These are phyloP conservation scores for Cordyceps farinosa DNA, from an alignment of 2,329 filamentous ascomycete genomes.

Conservation along the genomic window DNA sequence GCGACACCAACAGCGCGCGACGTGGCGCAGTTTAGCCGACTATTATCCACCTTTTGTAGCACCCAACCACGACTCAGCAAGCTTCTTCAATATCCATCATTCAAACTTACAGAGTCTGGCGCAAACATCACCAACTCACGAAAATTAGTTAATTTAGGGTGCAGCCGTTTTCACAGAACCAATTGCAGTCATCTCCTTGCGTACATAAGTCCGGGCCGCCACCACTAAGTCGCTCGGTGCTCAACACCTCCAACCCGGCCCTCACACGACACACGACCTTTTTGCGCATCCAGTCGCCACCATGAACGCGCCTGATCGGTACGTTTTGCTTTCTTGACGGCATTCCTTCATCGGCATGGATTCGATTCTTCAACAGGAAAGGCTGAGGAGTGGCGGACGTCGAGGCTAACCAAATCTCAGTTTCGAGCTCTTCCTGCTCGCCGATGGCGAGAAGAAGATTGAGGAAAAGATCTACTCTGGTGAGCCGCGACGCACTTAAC, in stretches of 20 bases:
- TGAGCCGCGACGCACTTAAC: slow-evolving; percentile 44
- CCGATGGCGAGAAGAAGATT: slow-evolving; percentile 88
- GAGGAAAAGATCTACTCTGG: slow-evolving; percentile 84
- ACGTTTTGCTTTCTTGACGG: slow-evolving; percentile 26
- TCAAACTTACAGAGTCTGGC: slow-evolving; percentile 3
- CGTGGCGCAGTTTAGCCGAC: slow-evolving; percentile 12
- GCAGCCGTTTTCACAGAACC: neutral
- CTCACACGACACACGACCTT: neutral
- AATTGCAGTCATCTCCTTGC: neutral
- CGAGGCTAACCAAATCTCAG: slow-evolving; percentile 44
- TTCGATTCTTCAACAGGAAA: neutral
- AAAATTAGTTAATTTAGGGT: neutral
- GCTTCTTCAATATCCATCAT: neutral
- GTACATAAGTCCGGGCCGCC: neutral
- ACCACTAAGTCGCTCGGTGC: neutral
- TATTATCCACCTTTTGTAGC: slow-evolving; percentile 11
- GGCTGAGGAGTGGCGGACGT: neutral
- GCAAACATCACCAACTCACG: neutral
- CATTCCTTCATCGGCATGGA: neutral
- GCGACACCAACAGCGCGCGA: neutral
- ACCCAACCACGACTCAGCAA: neutral
- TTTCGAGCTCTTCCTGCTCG: slow-evolving; percentile 89
- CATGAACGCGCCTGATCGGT: slow-evolving; percentile 59
- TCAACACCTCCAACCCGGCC: neutral
- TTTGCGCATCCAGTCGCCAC: neutral